Evolutionary conservation across 2,329 filamentous ascomycete species (phyloP), one percentile per base, ranked within the genome.

Genomic region (Stachybotrys chlorohalonatus): DNA sequence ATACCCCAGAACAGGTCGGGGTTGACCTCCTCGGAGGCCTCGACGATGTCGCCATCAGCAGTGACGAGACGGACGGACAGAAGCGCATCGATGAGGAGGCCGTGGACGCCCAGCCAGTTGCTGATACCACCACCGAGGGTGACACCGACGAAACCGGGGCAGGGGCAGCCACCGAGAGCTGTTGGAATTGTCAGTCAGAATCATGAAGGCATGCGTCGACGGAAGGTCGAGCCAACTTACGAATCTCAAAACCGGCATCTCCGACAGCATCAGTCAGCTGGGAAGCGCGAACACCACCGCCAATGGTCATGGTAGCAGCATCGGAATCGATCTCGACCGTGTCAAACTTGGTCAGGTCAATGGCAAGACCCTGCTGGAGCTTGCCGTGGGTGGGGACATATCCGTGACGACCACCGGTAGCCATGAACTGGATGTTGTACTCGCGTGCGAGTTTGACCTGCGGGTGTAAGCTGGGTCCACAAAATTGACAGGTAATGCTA

Each of bases 1-100:
- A 80, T 63, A 16, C 76, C 77, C 71, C 73, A 78, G 64, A 77
- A 80, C 1, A 80, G 64, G 53, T 77, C 74, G 0, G 62, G 52
- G 47, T 79, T 70, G 31, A 71, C 58, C 4, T 62, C 61, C 3
- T 72, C 66, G 1, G 74, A 78, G 66, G 68, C 67, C 1, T 62
- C 64, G 3, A 74, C 61, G 11, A 72, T 49, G 1, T 60, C 54
- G 0, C 72, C 73, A 16, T 69, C 60, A 5, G 71, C 69, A 5
- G 72, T 66, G 1, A 77, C 70, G 6, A 77, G 63, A 36, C 71
- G 63, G 0, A 64, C 69, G 0, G 66, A 67, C 6, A 75, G 31
- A 3, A 78, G 61, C 9, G 72, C 72, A 58, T 79, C 76, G 7
- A 73, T 66, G 2, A 69, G 64, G 6, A 85, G 71, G 0, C 84